Evolutionary conservation across 2,329 filamentous ascomycete species (phyloP).

Genomic region (Xylariomycetidae sp.): DNA sequence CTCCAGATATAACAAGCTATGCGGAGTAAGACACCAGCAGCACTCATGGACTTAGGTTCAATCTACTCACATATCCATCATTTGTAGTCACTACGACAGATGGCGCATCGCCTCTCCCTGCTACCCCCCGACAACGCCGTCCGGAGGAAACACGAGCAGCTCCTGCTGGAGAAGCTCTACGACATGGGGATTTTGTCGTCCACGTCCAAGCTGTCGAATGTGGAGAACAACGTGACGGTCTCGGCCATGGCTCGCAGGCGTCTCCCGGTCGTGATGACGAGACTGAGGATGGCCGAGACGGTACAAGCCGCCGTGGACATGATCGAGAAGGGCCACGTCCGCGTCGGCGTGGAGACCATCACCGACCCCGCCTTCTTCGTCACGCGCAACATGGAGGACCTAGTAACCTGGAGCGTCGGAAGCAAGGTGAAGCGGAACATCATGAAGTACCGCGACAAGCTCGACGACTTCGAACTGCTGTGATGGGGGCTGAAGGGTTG

Average conservation of each 20-base stretch:
- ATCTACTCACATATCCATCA: too few relatives aligned
- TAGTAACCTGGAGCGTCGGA: constrained; percentile 91
- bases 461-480: constrained; percentile 92
- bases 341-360: constrained; percentile 84
- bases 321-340: constrained; percentile 90
- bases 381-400: constrained; percentile 86
- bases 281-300: constrained; percentile 86
- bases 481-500: constrained; percentile 31
- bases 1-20: constrained; percentile 61
- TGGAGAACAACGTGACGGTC: constrained; percentile 86
- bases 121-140: constrained; percentile 75
- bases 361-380: constrained; percentile 89
- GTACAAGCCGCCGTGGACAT: constrained; percentile 80
- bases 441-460: constrained; percentile 87
- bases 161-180: constrained; percentile 86
- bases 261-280: constrained; percentile 85
- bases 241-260: constrained; percentile 80
- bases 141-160: constrained; percentile 77
- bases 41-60: too few relatives aligned
- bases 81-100: constrained; percentile 72
- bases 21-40: constrained; percentile 55
- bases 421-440: constrained; percentile 98
- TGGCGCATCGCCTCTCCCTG: constrained; percentile 82
- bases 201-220: constrained; percentile 72
- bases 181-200: constrained; percentile 82